These are phyloP conservation scores for Trypanosoma vivax DNA, from an alignment of 208 protist species.

Conservation along the genomic window DNA sequence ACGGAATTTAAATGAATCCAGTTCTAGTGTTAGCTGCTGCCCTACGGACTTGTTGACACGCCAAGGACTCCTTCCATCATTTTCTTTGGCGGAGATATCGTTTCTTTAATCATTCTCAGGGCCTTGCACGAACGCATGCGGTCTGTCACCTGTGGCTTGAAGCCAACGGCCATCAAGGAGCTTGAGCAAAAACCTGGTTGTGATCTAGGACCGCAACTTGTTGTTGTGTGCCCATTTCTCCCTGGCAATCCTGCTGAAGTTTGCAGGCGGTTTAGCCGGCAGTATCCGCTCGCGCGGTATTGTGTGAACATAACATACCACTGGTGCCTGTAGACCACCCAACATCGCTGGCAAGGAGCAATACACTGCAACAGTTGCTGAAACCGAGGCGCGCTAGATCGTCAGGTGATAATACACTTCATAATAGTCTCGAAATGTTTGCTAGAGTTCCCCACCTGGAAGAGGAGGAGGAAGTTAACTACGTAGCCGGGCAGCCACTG, in stretches of 20 bases:
- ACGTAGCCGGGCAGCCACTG: constrained; percentile 28
- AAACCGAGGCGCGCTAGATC: background rate
- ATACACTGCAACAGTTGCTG: constrained; percentile 47
- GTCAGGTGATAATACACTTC: background rate
- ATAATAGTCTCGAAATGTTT: background rate
- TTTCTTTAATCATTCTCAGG: constrained; percentile 65
- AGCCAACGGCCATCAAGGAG: background rate
- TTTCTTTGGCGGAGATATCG: constrained; percentile 81
- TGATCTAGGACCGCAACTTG: constrained; percentile 29
- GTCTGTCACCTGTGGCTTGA: constrained; percentile 13
- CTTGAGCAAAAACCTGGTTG: background rate
- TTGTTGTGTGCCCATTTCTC: constrained; percentile 68
- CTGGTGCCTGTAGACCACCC: constrained; percentile 67
- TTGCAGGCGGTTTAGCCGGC: constrained; percentile 37
- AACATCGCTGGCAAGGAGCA: constrained; percentile 45
- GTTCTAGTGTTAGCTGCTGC: too few species aligned
- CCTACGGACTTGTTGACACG: too few species aligned
- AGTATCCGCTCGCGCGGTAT: constrained; percentile 77
- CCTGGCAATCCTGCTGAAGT: constrained; percentile 30
- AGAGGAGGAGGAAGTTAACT: background rate
- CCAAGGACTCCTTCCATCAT: constrained; percentile 30
- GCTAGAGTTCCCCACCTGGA: background rate
- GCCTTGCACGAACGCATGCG: constrained; percentile 61
- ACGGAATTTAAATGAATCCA: too few species aligned
- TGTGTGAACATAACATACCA: constrained; percentile 50